Percentiles rank a stretch among this genome's conserved stretches.
These are phyloP conservation scores for Physcomitrium patens DNA, from an alignment of 225 moss, liverwort and hornwort genomes.

Conservation along the genomic window DNA sequence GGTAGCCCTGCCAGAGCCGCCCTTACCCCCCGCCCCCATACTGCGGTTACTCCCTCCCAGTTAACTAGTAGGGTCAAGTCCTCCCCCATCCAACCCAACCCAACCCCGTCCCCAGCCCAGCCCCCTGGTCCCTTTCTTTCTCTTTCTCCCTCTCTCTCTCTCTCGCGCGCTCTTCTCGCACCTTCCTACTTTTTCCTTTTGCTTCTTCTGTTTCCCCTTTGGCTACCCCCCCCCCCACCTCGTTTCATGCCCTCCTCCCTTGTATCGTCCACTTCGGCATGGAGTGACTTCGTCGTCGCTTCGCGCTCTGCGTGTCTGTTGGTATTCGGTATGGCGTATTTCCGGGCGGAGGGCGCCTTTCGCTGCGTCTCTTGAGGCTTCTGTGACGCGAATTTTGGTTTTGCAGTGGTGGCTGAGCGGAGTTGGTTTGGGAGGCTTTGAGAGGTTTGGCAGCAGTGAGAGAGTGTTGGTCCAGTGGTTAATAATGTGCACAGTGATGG, in stretches of 20 bases:
- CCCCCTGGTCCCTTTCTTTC: neutral
- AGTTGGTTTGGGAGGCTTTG: constrained; percentile 2
- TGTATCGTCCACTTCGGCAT: constrained; percentile 13
- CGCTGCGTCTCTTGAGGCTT: constrained; percentile 3
- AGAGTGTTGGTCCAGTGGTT: too few relatives aligned
- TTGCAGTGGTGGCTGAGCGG: constrained; percentile 23
- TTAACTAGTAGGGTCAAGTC: neutral
- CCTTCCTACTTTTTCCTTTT: neutral
- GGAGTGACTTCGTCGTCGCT: neutral
- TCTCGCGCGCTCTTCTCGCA: constrained; percentile 11
- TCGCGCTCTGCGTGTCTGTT: too few relatives aligned
- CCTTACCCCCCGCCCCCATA: constrained; percentile 21
- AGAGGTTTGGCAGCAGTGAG: neutral
- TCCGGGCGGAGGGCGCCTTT: constrained; percentile 18
- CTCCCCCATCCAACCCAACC: neutral
- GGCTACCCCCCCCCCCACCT: neutral
- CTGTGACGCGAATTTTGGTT: constrained; percentile 31
- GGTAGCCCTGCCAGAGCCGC: constrained; percentile 38
- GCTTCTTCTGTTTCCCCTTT: neutral
- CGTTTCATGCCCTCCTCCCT: neutral
- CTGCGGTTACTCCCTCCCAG: constrained; percentile 25
- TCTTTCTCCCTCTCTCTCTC: too few relatives aligned
- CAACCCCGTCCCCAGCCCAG: too few relatives aligned
- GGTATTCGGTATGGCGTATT: constrained; percentile 9
- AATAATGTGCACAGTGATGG: too few relatives aligned